Evolutionary conservation across 1,139 yeast species (phyloP).

Genomic region (Kurtzmaniella quercitrusa): DNA sequence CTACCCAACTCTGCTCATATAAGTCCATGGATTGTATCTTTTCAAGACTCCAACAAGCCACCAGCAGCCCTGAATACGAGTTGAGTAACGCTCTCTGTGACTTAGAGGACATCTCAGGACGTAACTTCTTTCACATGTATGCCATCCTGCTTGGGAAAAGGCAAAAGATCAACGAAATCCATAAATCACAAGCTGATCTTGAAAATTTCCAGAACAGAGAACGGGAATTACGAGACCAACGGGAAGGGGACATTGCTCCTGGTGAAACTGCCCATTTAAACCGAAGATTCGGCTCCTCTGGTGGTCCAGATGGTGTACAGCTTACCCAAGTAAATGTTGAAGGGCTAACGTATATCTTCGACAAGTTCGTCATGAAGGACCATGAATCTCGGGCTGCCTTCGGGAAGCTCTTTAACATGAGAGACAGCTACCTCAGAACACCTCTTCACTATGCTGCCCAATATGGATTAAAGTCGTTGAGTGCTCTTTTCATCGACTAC

Average conservation of each 20-base stretch:
- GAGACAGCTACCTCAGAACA: conserved; percentile 75
- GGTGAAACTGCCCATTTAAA: conserved; percentile 32
- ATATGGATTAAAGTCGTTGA: conserved; percentile 69
- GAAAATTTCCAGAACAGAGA: conserved; percentile 1
- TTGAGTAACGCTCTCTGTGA: conserved; percentile 45
- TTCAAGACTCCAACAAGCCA: conserved; percentile 26
- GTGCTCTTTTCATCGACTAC: conserved; percentile 52
- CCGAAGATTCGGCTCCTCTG: conserved; percentile 26
- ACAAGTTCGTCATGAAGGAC: conserved; percentile 44
- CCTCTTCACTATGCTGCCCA: conserved; percentile 91
- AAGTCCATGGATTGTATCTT: conserved; percentile 57
- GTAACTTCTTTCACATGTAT: conserved; percentile 83
- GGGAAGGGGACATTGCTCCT: conserved; percentile 19
- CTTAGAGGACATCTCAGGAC: conserved; percentile 68
- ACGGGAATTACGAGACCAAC: not conserved
- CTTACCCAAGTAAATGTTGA: conserved; percentile 16
- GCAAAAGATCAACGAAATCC: conserved; percentile 23
- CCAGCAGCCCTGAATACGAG: conserved; percentile 12
- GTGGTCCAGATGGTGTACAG: conserved; percentile 62
- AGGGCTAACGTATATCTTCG: conserved; percentile 20
- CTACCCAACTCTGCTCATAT: conserved; percentile 49
- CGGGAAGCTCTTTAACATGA: conserved; percentile 46
- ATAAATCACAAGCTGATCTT: conserved; percentile 8
- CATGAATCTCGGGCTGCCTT: conserved; percentile 15
- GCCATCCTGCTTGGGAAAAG: conserved; percentile 71